Percentiles rank a stretch among this genome's conserved stretches.
These are phyloP conservation scores for Comarum palustre DNA, from an alignment of 306 rosid species.

Conservation along the genomic window DNA sequence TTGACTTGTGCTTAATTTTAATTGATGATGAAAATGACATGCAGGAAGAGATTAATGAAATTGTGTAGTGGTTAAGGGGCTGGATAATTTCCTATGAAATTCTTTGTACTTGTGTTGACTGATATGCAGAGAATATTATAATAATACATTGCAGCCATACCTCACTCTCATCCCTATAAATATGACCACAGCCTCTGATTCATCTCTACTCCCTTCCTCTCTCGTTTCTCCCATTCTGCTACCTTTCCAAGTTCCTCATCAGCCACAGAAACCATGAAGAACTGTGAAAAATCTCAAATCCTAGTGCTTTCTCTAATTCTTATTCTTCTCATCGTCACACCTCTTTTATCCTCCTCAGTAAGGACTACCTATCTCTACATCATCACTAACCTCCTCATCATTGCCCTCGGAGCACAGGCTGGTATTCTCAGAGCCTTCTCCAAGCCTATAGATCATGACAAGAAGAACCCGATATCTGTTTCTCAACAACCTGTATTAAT, in stretches of 20 bases:
- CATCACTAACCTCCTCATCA: conserved; percentile 57
- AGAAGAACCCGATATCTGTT: conserved; percentile 13
- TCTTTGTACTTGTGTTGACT: conserved; percentile 11
- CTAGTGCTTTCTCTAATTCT: conserved; percentile 41
- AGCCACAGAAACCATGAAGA: conserved; percentile 34
- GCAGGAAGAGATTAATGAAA: neutral
- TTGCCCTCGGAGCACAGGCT: conserved; percentile 71
- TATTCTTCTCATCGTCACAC: conserved; percentile 58
- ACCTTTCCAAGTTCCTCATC: conserved; percentile 7
- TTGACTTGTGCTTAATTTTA: neutral
- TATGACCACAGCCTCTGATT: conserved; percentile 27
- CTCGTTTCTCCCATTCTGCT: conserved; percentile 9
- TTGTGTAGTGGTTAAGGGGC: neutral
- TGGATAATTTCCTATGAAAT: neutral
- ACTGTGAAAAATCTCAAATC: conserved; percentile 49
- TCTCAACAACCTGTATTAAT: conserved; percentile 12
- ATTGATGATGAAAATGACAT: conserved; percentile 3
- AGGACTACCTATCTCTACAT: conserved; percentile 58
- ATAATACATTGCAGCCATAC: conserved; percentile 3
- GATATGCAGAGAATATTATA: neutral
- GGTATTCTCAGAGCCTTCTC: conserved; percentile 59
- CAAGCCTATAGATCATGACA: conserved; percentile 43
- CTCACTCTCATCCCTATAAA: conserved; percentile 33
- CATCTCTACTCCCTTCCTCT: conserved; percentile 21
- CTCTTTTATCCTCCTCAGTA: conserved; percentile 57